Percentiles rank a stretch among this genome's conserved stretches.
phyloP scores from a whole-genome alignment of 345 rosid species.

The Fremontodendron californicum region DNA sequence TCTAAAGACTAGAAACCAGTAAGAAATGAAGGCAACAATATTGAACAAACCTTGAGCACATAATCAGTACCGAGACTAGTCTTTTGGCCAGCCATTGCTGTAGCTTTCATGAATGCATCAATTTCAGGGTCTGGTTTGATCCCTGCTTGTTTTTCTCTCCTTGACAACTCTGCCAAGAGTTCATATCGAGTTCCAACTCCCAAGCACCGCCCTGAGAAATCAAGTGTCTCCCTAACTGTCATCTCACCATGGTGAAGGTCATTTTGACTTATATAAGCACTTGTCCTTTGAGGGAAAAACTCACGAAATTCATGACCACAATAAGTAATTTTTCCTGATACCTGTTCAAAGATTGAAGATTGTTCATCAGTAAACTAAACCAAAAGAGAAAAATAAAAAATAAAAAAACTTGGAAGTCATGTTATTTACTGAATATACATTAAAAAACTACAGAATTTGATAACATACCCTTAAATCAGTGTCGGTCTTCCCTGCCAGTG shows the following conservation, averaged over 20 bases:
- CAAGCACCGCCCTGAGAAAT: conserved; percentile 51
- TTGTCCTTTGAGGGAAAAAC: conserved; percentile 57
- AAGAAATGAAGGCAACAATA: neutral
- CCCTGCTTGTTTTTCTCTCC: conserved; percentile 47
- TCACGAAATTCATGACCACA: conserved; percentile 48
- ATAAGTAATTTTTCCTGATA: conserved; percentile 42
- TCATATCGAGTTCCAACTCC: conserved; percentile 52
- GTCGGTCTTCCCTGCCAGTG: conserved; percentile 40
- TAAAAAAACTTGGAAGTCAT: neutral
- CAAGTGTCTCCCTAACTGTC: conserved; percentile 58
- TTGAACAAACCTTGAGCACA: conserved; percentile 48
- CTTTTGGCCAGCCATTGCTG: conserved; percentile 37
- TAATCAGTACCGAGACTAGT: conserved; percentile 49
- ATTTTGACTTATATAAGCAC: conserved; percentile 59
- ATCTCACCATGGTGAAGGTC: conserved; percentile 64
- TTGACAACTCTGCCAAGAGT: conserved; percentile 39
- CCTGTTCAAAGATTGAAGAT: conserved; percentile 21
- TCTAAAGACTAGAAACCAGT: neutral
- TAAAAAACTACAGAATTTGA: neutral
- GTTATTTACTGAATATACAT: neutral
- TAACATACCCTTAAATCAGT: conserved; percentile 37
- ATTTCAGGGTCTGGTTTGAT: conserved; percentile 54
- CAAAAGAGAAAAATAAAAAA: neutral
- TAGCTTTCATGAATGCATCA: conserved; percentile 69
- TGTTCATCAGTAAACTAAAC: neutral